Base-by-base conservation (phyloP, 192 early-diverging fungal genomes). In the Piromyces finnis region DNA sequence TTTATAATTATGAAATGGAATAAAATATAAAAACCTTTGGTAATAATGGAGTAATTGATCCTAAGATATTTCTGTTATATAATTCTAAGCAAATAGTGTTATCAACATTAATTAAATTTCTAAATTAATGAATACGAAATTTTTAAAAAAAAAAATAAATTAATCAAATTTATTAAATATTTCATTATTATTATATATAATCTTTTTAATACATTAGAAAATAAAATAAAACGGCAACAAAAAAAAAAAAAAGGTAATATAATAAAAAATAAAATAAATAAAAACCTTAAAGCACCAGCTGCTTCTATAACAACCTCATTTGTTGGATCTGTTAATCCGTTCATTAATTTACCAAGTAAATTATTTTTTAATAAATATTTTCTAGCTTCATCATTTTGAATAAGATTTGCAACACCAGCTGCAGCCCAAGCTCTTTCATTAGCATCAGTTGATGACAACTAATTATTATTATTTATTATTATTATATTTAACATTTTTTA, bases 381-480 rank as follows among this genome's bases (percentile, higher is more conserved):
- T 26, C 93, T 90, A 12, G 90, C 92, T n/a, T 84, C 83, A 78
- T 93, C 89, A 59, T 86, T 82, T 81, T 91, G 87, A 82, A 94
- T 85, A 35, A 97, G 85, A 84, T 95, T 92, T 41, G 93, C 94
- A 26, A 94, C 88, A 80, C 94, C 93, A 30, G 94, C 92, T 22
- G 94, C 93, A 2, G 96, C 94, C 95, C 95, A 97, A 12, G 91
- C 90, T 12, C 95, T 86, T 41, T 97, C 96, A 80, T 89, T 90
- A 30, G 89, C 83, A 79, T 93, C 89, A 36, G 85, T 82, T 4
- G 92, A 90, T 12, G 82, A 83, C 12, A 95, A 87, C 92, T 95
- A 32, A 17, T 32, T 32, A 32, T 32, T 9, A 32, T 6, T 32
- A 32, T 32, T 32, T 32, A 32, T 32, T 17, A 51, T 22, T 51